Base-by-base conservation (phyloP, 441 rosid genomes). In the Adansonia grandidieri region DNA sequence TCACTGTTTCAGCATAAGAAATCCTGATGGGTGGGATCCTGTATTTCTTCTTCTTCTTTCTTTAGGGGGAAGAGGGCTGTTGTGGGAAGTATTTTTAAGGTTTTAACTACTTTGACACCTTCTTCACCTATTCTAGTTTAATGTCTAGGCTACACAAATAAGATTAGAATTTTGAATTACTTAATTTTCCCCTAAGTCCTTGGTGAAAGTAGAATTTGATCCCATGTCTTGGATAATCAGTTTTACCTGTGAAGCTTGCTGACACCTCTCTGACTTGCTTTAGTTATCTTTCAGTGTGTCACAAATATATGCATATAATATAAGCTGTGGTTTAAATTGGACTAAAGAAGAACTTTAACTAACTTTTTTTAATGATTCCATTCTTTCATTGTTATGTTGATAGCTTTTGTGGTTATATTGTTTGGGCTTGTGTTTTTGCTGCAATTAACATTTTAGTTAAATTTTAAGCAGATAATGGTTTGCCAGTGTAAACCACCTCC, bases 401-500 rank as follows among this genome's bases (percentile, higher is more conserved):
- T 73, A 44, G 73, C 75, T 71, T 77, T 73, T 67, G 57, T 70
- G 24, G 6, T n/a, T 58, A 37, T 70, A 48, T 24, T 66, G 57
- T 24, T 78, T 17, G 9, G 37, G 28, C 9, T 51, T n/a, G 13
- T 63, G 28, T 73, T 73, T 63, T 53, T 82, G 92, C 98, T 62
- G 74, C 66, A 47, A 76, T 78, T 76, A 74, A 75, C 37, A 15
- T 75, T 20, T 68, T 28, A 22, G 19, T 73, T 75, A 75, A 76
- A 66, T 75, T 77, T 60, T 64, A 71, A 81, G 81, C 91, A 96
- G 99, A 85, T 96, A 75, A 96, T 96, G 99, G 97, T 96, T 79
- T 96, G 99, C 84, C 91, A 93, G 74, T 96, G 99, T 87, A 90
- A 86, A 86, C 84, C 86, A 78, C 88, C 92, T 80, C 82, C 79